These are phyloP conservation scores for Sindora glabra DNA, from an alignment of 306 rosid species.

Conservation along the genomic window DNA sequence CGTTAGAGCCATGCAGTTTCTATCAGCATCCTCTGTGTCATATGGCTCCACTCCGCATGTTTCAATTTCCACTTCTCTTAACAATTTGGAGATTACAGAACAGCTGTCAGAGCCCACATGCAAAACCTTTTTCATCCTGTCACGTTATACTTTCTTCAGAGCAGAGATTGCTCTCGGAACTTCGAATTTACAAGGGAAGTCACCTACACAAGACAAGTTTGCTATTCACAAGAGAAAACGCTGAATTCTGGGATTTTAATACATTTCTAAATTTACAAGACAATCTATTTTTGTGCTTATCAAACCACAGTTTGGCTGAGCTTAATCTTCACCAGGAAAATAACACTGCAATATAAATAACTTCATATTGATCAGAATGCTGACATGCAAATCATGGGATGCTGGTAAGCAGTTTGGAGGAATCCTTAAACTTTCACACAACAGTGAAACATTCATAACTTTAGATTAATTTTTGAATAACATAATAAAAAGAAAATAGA, in stretches of 20 bases:
- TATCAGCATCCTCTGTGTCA: constrained; percentile 73
- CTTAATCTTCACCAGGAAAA: too few species aligned
- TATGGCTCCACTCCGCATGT: constrained; percentile 95
- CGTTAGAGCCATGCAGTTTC: constrained; percentile 64
- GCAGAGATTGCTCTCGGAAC: constrained; percentile 61
- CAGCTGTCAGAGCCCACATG: constrained; percentile 90
- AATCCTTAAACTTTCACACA: too few species aligned
- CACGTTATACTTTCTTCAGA: constrained; percentile 63
- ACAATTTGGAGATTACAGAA: constrained; percentile 59
- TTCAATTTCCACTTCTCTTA: constrained; percentile 69
- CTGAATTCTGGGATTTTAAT: not conserved
- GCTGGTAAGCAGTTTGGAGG: too few species aligned
- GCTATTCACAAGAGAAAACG: not conserved
- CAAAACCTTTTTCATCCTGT: constrained; percentile 62
- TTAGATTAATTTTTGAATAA: too few species aligned
- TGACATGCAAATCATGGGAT: too few species aligned
- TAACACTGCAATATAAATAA: too few species aligned
- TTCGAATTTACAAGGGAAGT: constrained; percentile 69
- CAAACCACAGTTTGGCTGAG: too few species aligned
- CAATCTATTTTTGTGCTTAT: not conserved
- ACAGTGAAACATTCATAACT: too few species aligned
- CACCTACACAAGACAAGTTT: constrained; percentile 34
- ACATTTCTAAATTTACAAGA: not conserved
- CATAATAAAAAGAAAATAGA: too few species aligned
- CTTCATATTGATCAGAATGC: too few species aligned